A percentile compares a stretch with the other conserved stretches of the same genome.
Evolutionary conservation across 495 filamentous ascomycete genomes (phyloP).

Genomic region (Acidiella bohemica): DNA sequence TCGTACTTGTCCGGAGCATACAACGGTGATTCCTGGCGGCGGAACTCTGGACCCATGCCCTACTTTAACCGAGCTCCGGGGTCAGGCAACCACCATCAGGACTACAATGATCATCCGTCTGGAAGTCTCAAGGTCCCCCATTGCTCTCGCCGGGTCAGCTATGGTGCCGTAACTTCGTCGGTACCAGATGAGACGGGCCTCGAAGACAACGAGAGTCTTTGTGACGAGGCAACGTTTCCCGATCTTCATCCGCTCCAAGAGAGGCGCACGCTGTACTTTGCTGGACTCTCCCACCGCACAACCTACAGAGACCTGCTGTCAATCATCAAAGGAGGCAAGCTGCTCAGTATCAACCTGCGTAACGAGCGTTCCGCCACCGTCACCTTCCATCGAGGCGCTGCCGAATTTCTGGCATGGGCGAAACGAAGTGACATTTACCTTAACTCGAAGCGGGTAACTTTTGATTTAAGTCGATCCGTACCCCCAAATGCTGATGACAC

Average conservation of each 20-base stretch:
- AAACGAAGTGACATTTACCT: conserved; percentile 57
- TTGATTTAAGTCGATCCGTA: no score
- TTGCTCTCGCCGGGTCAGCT: conserved; percentile 8
- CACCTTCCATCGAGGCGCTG: conserved; percentile 53
- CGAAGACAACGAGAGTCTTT: conserved; percentile 1
- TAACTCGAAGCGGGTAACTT: conserved; percentile 51
- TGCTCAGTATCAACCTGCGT: conserved; percentile 57
- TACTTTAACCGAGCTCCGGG: conserved; percentile 4
- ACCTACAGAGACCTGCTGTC: conserved; percentile 54
- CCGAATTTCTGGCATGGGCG: conserved; percentile 49
- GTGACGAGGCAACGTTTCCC: conserved; percentile 30
- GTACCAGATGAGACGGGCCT: conserved; percentile 6
- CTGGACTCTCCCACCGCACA: conserved; percentile 48
- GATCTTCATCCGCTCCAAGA: conserved; percentile 25
- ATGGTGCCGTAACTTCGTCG: conserved; percentile 7
- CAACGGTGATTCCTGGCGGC: conserved; percentile 1
- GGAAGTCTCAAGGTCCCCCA: background rate
- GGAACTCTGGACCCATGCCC: background rate
- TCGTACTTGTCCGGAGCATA: background rate
- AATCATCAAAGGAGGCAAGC: conserved; percentile 52
- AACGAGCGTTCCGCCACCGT: conserved; percentile 50
- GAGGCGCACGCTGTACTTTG: conserved; percentile 49
- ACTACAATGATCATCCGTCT: background rate
- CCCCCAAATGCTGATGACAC: no score
- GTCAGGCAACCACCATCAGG: background rate